These are phyloP conservation scores for Alternaria dauci DNA, from an alignment of 2,329 filamentous ascomycete species.

Conservation along the genomic window DNA sequence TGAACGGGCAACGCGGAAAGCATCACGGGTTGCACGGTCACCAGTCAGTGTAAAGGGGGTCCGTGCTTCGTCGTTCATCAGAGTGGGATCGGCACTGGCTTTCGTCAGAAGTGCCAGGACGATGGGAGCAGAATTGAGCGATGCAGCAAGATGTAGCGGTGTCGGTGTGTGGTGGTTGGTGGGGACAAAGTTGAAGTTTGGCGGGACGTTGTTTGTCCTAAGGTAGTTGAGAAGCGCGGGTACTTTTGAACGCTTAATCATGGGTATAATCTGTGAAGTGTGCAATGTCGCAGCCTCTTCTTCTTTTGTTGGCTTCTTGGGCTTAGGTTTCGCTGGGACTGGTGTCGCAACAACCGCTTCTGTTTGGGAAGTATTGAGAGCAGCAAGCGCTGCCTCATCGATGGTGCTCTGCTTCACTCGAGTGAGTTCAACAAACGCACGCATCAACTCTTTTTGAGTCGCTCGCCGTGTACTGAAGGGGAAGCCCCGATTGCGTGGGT, in stretches of 20 bases:
- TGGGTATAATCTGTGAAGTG: slow-evolving; percentile 85
- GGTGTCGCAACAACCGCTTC: slow-evolving; percentile 52
- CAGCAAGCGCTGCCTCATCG: slow-evolving; percentile 68
- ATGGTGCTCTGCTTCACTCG: slow-evolving; percentile 85
- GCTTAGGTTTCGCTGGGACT: slow-evolving; percentile 55
- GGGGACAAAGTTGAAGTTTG: slow-evolving; percentile 80
- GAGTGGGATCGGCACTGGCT: slow-evolving; percentile 75
- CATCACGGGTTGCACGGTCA: slow-evolving; percentile 84
- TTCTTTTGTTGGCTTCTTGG: slow-evolving; percentile 75
- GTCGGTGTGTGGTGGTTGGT: slow-evolving; percentile 79
- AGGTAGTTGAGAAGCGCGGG: slow-evolving; percentile 88
- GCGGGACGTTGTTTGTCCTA: slow-evolving; percentile 73
- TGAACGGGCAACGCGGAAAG: slow-evolving; percentile 85
- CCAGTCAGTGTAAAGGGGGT: slow-evolving; percentile 87
- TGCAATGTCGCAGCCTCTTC: slow-evolving; percentile 84
- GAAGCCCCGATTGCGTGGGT: slow-evolving; percentile 82
- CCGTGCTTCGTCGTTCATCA: slow-evolving; percentile 72
- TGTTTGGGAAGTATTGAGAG: slow-evolving; percentile 56
- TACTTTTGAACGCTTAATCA: slow-evolving; percentile 88
- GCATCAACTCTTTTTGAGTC: slow-evolving; percentile 93
- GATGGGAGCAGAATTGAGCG: slow-evolving; percentile 80
- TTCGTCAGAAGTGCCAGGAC: slow-evolving; percentile 79
- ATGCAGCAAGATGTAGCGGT: slow-evolving; percentile 83
- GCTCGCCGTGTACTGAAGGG: slow-evolving; percentile 92
- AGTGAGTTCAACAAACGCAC: slow-evolving; percentile 92